Conservation (phyloP, 2,329 filamentous ascomycete species). For the Pseudonectria buxi region DNA sequence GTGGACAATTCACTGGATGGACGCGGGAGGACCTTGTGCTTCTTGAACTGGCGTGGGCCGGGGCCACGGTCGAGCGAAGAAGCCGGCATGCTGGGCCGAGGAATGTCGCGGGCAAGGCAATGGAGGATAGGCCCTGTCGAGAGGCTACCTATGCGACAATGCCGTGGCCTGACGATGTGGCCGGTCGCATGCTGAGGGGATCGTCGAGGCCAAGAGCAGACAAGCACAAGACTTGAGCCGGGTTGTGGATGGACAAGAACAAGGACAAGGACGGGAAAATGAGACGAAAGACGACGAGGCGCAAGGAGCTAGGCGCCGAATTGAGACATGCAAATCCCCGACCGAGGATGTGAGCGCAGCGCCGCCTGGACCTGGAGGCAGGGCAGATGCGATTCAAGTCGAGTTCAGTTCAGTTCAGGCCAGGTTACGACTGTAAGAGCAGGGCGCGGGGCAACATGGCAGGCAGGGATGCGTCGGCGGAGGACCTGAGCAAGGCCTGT, state of each 20-base stretch:
- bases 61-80: conserved; percentile 22
- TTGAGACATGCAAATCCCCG: conserved; percentile 2
- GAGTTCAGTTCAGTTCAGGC: too few species aligned
- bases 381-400: too few species aligned
- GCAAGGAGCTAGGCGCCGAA: conserved; percentile 1
- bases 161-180: conserved; percentile 7
- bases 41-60: conserved; percentile 37
- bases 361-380: too few species aligned
- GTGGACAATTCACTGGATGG: conserved; percentile 22
- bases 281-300: conserved; percentile 13
- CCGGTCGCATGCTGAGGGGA: conserved; percentile 20
- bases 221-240: conserved; percentile 8
- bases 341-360: too few species aligned
- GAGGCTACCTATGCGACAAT: conserved; percentile 18
- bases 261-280: conserved; percentile 12
- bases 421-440: too few species aligned
- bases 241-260: conserved; percentile 12
- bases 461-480: too few species aligned
- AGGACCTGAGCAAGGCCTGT: too few species aligned
- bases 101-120: conserved; percentile 15
- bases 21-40: conserved; percentile 38
- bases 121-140: conserved; percentile 5
- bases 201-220: conserved; percentile 8
- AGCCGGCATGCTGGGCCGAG: conserved; percentile 28
- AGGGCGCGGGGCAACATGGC: too few species aligned